Conservation (phyloP, 139 green algal species). For the Micractinium conductrix region DNA sequence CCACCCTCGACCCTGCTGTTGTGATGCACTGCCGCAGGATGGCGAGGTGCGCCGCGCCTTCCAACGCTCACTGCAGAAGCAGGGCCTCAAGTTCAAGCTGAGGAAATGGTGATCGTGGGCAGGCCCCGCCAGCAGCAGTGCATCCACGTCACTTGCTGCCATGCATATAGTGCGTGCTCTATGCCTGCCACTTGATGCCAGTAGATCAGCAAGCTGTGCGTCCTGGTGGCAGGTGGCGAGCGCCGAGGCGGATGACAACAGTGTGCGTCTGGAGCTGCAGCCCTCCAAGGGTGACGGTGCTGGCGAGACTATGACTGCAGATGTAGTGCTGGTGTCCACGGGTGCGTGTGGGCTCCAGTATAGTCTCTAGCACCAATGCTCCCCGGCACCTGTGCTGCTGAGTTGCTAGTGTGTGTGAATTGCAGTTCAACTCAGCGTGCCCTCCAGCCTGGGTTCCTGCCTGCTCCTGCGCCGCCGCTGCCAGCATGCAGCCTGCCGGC, state of each 20-base stretch:
- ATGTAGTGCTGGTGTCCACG: conserved; percentile 94
- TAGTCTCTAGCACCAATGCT: no score
- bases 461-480: no score
- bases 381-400: no score
- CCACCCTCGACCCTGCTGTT: background rate
- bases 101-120: no score
- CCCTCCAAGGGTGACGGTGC: conserved; percentile 69
- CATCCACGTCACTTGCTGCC: no score
- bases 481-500: no score
- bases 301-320: conserved; percentile 73
- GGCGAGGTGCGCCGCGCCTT: conserved; percentile 88
- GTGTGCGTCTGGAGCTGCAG: conserved; percentile 74
- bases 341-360: conserved; percentile 63
- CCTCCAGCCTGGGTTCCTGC: no score
- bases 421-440: no score
- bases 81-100: conserved; percentile 98
- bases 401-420: no score
- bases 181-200: background rate
- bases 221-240: conserved; percentile 50
- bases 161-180: no score
- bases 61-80: conserved; percentile 93
- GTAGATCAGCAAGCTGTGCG: background rate
- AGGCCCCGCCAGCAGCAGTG: no score
- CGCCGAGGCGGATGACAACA: conserved; percentile 61
- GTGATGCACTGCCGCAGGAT: conserved; percentile 68